Evolutionary conservation across 129 eudicot species (phyloP), one percentile per base, ranked within the genome.

Genomic region (Scalesia atractyloides): DNA sequence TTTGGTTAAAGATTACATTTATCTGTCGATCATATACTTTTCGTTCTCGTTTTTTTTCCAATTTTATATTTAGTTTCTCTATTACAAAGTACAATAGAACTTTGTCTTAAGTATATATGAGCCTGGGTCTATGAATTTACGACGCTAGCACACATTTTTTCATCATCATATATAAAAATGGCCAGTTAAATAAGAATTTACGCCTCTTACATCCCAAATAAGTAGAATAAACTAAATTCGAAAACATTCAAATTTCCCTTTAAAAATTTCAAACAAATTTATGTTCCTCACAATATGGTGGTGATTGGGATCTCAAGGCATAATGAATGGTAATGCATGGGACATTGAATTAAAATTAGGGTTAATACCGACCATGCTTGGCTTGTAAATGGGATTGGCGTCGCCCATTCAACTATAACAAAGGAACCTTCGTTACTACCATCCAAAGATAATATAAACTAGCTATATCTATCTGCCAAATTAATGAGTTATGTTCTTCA

Each of bases 301-400:
- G 33, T 73, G 47, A 20, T 80, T 80, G 83, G 83, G 79, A 80
- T 80, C 83, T 80, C 83, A 80, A 80, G 70, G 83, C 66, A 73
- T 68, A 68, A 78, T 78, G 82, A 78, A 70, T 71, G 82, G 73
- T 63, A 68, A 71, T 78, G 82, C 73, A 71, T 78, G 82, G 72
- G 71, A 61, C 71, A 73, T 59, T 72, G 44, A 79, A 73, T 60
- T 58, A 68, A 74, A 59, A 68, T 46, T 73, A 66, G 57, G 53
- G 57, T 68, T 66, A 66, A 57, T 79, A 72, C 49, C 39, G 68
- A 68, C 80, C 80, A 74, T 73, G 70, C 73, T 41, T 54, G 22
- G 68, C 80, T 26, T 80, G 69, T 75, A 80, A 78, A 78, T 80
- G 73, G 59, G 67, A 66, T 34, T 74, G 80, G 76, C 49, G 59